These are phyloP conservation scores for Capsicum baccatum DNA, from an alignment of 257 asterid genomes.

Conservation along the genomic window DNA sequence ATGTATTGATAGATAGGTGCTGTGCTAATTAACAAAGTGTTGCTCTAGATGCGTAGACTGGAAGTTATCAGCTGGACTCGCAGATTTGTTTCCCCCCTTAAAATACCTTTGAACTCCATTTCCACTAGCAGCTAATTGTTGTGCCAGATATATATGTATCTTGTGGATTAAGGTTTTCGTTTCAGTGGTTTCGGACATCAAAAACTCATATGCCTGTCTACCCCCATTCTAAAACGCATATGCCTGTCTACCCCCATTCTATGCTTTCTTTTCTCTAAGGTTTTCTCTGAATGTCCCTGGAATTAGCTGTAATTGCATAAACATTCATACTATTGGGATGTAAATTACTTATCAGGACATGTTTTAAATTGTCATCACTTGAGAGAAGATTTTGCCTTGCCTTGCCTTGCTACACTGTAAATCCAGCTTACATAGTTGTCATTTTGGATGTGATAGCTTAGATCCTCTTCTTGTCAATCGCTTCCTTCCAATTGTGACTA, in stretches of 20 bases:
- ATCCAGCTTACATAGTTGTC: background rate
- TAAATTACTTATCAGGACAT: background rate
- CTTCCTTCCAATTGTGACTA: background rate
- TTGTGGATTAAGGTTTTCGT: background rate
- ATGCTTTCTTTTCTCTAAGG: too few species aligned
- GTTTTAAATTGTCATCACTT: constrained; percentile 5
- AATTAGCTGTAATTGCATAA: constrained; percentile 2
- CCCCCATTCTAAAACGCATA: background rate
- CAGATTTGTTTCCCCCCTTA: background rate
- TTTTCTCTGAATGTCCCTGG: too few species aligned
- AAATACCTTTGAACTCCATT: background rate
- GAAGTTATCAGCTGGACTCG: constrained; percentile 15
- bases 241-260: too few species aligned
- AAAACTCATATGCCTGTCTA: background rate
- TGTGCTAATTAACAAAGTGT: background rate
- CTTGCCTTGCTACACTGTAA: background rate
- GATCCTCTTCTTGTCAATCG: constrained; percentile 17
- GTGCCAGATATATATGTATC: constrained; percentile 7
- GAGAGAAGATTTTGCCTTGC: constrained; percentile 3
- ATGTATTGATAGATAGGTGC: constrained; percentile 31
- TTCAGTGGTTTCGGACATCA: background rate
- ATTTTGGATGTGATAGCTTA: background rate
- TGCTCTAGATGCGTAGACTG: background rate
- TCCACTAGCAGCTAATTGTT: background rate
- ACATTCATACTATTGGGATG: constrained; percentile 1